Percentiles rank a stretch among this genome's conserved stretches.
These are phyloP conservation scores for Periglandula ipomoeae DNA, from an alignment of 2,329 filamentous ascomycete species.

Conservation along the genomic window DNA sequence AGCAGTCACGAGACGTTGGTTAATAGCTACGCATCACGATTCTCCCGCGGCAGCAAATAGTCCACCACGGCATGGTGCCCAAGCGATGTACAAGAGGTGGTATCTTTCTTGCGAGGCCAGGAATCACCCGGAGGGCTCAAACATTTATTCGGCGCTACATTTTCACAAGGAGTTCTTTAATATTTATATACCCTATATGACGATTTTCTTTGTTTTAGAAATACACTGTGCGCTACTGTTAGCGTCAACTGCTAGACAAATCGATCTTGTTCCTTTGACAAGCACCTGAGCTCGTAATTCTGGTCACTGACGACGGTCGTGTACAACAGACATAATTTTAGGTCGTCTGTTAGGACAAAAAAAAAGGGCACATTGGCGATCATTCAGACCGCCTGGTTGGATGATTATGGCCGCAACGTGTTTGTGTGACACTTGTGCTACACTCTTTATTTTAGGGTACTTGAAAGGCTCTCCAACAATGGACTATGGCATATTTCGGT, in stretches of 20 bases:
- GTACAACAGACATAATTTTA: neutral
- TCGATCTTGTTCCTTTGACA: too few species aligned
- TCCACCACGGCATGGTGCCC: neutral
- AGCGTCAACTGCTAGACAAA: too few species aligned
- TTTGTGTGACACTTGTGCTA: neutral
- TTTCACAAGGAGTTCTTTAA: too few species aligned
- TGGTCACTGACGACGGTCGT: neutral
- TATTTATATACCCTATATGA: neutral
- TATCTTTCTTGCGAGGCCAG: neutral
- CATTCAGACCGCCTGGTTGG: neutral
- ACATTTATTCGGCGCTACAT: neutral
- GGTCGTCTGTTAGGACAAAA: neutral
- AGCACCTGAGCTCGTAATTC: neutral
- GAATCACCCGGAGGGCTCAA: neutral
- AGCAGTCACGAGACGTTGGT: conserved; percentile 20
- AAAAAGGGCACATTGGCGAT: too few species aligned
- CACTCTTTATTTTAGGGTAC: neutral
- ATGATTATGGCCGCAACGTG: neutral
- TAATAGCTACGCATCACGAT: neutral
- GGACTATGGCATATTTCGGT: neutral
- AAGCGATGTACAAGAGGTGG: neutral
- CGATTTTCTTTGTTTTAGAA: neutral
- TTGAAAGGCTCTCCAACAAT: neutral
- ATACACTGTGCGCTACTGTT: neutral
- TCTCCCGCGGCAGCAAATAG: neutral